Conservation (phyloP, 768 basidiomycete species). For the Inosperma sp. region DNA sequence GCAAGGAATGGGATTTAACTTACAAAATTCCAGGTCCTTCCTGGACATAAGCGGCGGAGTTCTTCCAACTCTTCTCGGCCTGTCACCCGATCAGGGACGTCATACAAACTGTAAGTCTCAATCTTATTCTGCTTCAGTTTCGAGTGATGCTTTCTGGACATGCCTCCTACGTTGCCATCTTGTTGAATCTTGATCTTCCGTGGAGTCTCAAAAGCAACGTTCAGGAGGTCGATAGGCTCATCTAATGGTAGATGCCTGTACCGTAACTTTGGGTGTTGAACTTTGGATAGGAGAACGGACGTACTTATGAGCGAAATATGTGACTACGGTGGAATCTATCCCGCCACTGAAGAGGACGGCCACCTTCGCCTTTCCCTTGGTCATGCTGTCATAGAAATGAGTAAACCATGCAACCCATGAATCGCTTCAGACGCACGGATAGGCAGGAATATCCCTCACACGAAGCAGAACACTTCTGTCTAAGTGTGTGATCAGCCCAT, state of each 20-base stretch:
- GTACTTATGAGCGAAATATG: constrained; percentile 75
- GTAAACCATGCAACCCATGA: not conserved
- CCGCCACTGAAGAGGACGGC: constrained; percentile 95
- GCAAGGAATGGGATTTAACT: constrained; percentile 21
- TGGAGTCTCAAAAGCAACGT: constrained; percentile 96
- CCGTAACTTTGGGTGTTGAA: constrained; percentile 3
- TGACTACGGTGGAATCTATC: constrained; percentile 84
- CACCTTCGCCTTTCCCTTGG: constrained; percentile 48
- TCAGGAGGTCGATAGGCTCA: constrained; percentile 88
- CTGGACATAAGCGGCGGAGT: constrained; percentile 67
- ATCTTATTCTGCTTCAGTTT: constrained; percentile 39
- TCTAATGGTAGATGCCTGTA: constrained; percentile 62
- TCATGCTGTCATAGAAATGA: constrained; percentile 17
- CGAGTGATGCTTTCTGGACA: constrained; percentile 19
- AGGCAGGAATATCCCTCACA: constrained; percentile 63
- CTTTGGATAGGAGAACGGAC: constrained; percentile 14
- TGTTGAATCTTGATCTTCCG: constrained; percentile 54
- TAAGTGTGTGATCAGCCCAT: constrained; percentile 50
- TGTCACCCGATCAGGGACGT: constrained; percentile 85
- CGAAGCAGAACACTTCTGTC: constrained; percentile 63
- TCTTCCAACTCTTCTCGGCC: constrained; percentile 78
- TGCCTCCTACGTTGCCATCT: constrained; percentile 42
- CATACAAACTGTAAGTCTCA: constrained; percentile 77
- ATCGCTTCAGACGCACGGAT: constrained; percentile 27
- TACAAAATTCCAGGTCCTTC: constrained; percentile 88